phyloP scores from a whole-genome alignment of 768 basidiomycete genomes.

The Mycena galericulata region DNA sequence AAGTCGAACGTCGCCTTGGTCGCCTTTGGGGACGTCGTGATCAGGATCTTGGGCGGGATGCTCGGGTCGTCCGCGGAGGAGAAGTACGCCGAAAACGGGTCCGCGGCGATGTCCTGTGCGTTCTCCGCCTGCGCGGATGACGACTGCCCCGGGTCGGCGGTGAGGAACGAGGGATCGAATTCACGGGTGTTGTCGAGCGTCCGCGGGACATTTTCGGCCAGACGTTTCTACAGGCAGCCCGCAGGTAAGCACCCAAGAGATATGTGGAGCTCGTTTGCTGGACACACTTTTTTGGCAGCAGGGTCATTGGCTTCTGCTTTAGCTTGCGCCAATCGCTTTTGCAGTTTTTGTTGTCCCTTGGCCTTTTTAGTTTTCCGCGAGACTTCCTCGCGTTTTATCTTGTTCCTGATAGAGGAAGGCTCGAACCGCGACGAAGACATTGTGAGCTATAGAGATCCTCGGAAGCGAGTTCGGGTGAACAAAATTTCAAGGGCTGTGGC shows the following conservation, averaged over 20 bases:
- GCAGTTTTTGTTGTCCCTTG: conserved; percentile 84
- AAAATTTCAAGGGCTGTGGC: conserved; percentile 2
- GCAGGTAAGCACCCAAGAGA: not conserved
- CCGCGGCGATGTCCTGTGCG: conserved; percentile 75
- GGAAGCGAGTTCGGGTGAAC: too few species aligned
- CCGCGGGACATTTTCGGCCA: conserved; percentile 86
- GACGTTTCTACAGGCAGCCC: conserved; percentile 70
- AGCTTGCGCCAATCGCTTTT: conserved; percentile 80
- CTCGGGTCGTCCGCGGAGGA: conserved; percentile 72
- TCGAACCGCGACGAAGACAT: conserved; percentile 73
- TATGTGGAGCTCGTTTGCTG: not conserved
- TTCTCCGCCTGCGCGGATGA: conserved; percentile 63
- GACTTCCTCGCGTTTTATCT: conserved; percentile 86
- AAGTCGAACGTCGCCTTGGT: conserved; percentile 93
- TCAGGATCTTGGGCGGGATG: conserved; percentile 86
- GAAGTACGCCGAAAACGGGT: conserved; percentile 86
- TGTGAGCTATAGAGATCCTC: not conserved
- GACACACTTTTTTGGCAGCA: conserved; percentile 77
- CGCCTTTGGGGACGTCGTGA: conserved; percentile 91
- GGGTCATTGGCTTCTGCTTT: conserved; percentile 85
- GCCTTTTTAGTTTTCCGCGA: conserved; percentile 79
- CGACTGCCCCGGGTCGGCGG: conserved; percentile 61
- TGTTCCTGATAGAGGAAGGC: conserved; percentile 85
- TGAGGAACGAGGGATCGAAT: conserved; percentile 77
- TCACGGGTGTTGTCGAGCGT: conserved; percentile 96